phyloP scores from a whole-genome alignment of 495 filamentous ascomycete genomes.

The Tuber brumale region DNA sequence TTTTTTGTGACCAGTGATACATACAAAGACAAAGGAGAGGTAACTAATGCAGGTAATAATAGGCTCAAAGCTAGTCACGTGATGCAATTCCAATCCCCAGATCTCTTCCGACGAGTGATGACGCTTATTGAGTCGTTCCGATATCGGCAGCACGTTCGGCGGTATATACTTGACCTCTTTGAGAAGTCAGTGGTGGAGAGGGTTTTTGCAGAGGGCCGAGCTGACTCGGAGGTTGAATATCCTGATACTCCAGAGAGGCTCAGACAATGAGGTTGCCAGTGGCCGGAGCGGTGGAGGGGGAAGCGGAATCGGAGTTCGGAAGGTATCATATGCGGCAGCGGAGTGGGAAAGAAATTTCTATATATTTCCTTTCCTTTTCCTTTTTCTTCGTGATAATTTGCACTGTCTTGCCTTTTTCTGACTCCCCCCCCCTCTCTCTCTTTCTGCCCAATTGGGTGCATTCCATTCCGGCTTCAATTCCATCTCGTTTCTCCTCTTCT shows the following conservation, averaged over 20 bases:
- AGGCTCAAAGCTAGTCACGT: slow-evolving; percentile 62
- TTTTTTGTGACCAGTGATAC: slow-evolving; percentile 1
- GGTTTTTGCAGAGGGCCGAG: slow-evolving; percentile 52
- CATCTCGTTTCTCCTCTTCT: neutral
- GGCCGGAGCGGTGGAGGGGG: neutral
- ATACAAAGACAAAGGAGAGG: slow-evolving; percentile 5
- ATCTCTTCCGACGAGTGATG: slow-evolving; percentile 77
- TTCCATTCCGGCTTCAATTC: neutral
- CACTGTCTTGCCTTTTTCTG: neutral
- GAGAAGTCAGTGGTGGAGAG: slow-evolving; percentile 78
- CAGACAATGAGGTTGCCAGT: neutral
- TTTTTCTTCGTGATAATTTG: neutral
- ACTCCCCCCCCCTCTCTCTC: neutral
- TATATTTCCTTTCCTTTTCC: neutral
- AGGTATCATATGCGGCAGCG: neutral
- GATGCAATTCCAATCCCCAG: slow-evolving; percentile 63
- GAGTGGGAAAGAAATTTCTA: slow-evolving; percentile 11
- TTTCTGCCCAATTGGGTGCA: neutral
- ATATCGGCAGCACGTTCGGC: slow-evolving; percentile 73
- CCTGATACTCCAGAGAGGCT: slow-evolving; percentile 23
- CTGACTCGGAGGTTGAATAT: slow-evolving; percentile 22
- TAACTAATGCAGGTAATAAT: slow-evolving; percentile 24
- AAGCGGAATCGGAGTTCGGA: neutral
- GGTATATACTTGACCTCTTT: slow-evolving; percentile 87
- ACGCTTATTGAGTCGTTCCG: slow-evolving; percentile 81